Percentiles rank a stretch among this genome's conserved stretches.
Evolutionary conservation across 768 basidiomycete genomes (phyloP).

Genomic region (Lenzites betulinus): DNA sequence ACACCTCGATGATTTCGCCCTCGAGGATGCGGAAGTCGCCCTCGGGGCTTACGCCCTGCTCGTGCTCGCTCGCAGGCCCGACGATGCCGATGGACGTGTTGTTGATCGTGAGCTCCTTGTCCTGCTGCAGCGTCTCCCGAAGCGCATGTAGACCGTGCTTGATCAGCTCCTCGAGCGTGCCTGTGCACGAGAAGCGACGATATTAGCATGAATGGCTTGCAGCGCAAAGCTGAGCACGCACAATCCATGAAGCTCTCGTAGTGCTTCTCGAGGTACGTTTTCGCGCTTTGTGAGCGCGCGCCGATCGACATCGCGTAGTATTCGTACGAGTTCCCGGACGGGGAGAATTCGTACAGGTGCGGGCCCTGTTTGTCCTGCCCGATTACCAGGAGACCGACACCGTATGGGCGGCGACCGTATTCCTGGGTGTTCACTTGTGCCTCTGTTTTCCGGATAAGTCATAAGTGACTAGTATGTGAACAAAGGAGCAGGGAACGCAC

Average conservation of each 20-base stretch:
- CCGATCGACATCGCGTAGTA: slow-evolving; percentile 99
- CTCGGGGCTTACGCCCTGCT: slow-evolving; percentile 51
- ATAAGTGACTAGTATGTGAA: background rate
- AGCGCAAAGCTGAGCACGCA: slow-evolving; percentile 41
- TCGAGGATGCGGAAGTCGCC: slow-evolving; percentile 87
- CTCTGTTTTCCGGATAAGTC: slow-evolving; percentile 49
- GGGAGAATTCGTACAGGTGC: slow-evolving; percentile 97
- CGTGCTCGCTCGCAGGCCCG: slow-evolving; percentile 66
- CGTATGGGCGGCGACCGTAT: slow-evolving; percentile 96
- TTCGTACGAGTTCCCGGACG: slow-evolving; percentile 95
- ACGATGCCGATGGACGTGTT: slow-evolving; percentile 97
- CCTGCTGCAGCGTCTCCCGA: slow-evolving; percentile 96
- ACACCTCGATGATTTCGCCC: slow-evolving; percentile 71
- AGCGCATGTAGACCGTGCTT: slow-evolving; percentile 93
- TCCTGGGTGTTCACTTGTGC: slow-evolving; percentile 99
- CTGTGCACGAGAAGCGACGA: slow-evolving; percentile 40
- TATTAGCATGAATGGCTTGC: background rate
- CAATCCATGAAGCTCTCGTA: slow-evolving; percentile 86
- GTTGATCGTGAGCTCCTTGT: slow-evolving; percentile 90
- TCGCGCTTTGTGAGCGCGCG: slow-evolving; percentile 96
- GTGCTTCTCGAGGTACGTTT: slow-evolving; percentile 96
- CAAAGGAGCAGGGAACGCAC: slow-evolving; percentile 49
- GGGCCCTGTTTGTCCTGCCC: slow-evolving; percentile 96
- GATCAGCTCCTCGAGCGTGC: slow-evolving; percentile 83
- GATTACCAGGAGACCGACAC: slow-evolving; percentile 97